Conservation (phyloP, 2,329 filamentous ascomycete species). For the Cordyceps cateniannulata region DNA sequence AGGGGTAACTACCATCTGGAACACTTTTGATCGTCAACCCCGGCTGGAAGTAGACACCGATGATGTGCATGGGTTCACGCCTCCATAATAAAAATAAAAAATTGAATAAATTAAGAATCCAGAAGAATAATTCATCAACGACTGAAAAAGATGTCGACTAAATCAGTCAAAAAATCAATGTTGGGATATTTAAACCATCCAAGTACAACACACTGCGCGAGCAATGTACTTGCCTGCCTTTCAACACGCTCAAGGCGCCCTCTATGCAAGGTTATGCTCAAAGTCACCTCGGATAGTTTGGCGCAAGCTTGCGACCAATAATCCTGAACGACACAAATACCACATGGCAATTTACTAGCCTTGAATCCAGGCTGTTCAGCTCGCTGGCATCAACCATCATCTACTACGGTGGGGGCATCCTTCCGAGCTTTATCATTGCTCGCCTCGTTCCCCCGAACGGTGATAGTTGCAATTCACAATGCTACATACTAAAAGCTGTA, state of each 20-base stretch:
- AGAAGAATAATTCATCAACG: neutral
- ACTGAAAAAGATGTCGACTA: too few species aligned
- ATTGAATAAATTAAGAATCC: neutral
- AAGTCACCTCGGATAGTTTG: neutral
- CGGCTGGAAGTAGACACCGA: neutral
- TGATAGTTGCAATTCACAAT: neutral
- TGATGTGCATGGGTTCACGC: neutral
- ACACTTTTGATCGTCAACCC: neutral
- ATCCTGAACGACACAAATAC: neutral
- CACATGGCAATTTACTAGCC: slow-evolving; percentile 1
- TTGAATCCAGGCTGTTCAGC: slow-evolving; percentile 3
- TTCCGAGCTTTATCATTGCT: neutral
- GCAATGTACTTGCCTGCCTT: too few species aligned
- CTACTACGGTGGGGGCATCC: neutral
- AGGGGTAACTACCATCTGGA: too few species aligned
- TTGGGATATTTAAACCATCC: neutral
- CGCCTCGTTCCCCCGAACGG: neutral
- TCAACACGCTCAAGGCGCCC: too few species aligned
- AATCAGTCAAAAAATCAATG: too few species aligned
- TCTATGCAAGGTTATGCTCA: too few species aligned
- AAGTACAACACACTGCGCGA: too few species aligned
- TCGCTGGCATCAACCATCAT: neutral
- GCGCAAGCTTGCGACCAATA: neutral
- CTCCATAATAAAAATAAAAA: neutral
- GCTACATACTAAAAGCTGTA: neutral